Evolutionary conservation across 106 monocot species (phyloP).

Genomic region (Dendrobium chrysotoxum): DNA sequence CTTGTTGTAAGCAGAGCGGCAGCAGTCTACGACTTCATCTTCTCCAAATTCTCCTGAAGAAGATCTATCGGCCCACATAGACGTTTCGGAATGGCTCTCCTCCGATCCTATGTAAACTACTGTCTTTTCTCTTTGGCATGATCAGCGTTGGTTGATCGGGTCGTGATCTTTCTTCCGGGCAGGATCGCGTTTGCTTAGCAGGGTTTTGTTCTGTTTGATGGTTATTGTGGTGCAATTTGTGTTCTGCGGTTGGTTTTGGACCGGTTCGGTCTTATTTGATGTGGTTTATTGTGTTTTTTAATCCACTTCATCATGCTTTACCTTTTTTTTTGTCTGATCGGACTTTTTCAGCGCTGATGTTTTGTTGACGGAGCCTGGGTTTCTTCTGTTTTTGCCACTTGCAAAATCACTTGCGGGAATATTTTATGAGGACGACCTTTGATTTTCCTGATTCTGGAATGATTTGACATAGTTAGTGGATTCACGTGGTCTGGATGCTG

Average conservation of each 20-base stretch:
- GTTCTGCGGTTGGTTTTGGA: neutral
- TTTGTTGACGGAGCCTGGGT: neutral
- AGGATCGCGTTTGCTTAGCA: neutral
- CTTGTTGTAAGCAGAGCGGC: neutral
- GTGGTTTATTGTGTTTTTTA: neutral
- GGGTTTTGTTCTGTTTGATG: neutral
- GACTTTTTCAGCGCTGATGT: neutral
- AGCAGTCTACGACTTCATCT: neutral
- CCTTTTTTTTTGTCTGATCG: neutral
- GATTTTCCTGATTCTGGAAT: neutral
- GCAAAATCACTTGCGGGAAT: neutral
- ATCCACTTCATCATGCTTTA: neutral
- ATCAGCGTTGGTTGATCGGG: neutral
- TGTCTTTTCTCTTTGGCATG: neutral
- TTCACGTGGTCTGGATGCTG: neutral
- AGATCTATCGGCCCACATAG: neutral
- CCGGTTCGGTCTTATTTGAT: neutral
- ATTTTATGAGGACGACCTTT: neutral
- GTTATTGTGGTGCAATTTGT: neutral
- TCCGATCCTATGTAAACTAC: conserved; percentile 6
- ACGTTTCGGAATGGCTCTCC: neutral
- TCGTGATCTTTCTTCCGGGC: neutral
- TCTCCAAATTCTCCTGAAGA: neutral
- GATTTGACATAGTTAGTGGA: neutral
- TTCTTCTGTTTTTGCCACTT: neutral